Conservation (phyloP, 2,329 filamentous ascomycete species). For the Plenodomus biglobosus region DNA sequence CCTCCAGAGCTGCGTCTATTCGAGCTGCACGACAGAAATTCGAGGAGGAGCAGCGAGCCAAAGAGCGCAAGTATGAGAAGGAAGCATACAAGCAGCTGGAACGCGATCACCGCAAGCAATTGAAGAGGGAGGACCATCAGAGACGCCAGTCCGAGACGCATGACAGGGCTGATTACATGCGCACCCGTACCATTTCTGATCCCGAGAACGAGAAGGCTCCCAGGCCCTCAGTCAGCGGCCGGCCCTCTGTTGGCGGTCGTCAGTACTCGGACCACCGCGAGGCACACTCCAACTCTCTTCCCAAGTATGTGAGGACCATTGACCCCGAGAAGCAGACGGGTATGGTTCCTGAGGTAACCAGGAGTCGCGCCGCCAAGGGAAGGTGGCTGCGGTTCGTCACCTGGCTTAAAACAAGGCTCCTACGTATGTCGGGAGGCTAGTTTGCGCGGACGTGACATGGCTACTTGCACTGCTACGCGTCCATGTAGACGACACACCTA, state of each 20-base stretch:
- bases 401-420: slow-evolving; percentile 58
- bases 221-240: slow-evolving; percentile 33
- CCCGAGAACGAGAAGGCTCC: slow-evolving; percentile 33
- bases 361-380: slow-evolving; percentile 43
- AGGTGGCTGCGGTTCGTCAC: slow-evolving; percentile 59
- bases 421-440: slow-evolving; percentile 47
- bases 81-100: slow-evolving; percentile 52
- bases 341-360: slow-evolving; percentile 33
- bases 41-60: slow-evolving; percentile 60
- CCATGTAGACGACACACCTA: neutral
- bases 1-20: slow-evolving; percentile 58
- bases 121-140: slow-evolving; percentile 48
- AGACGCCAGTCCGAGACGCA: slow-evolving; percentile 46
- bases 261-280: slow-evolving; percentile 45
- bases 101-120: slow-evolving; percentile 48
- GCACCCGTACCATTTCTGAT: slow-evolving; percentile 36
- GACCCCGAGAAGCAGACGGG: slow-evolving; percentile 34
- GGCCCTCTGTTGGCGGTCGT: slow-evolving; percentile 37
- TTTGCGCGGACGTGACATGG: neutral
- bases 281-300: slow-evolving; percentile 40
- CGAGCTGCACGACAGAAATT: slow-evolving; percentile 60
- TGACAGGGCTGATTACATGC: slow-evolving; percentile 25
- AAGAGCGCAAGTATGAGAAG: slow-evolving; percentile 57
- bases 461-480: neutral
- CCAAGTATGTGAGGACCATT: slow-evolving; percentile 34